Conservation (phyloP, 75 land plant species). For the Pinus tabuliformis region DNA sequence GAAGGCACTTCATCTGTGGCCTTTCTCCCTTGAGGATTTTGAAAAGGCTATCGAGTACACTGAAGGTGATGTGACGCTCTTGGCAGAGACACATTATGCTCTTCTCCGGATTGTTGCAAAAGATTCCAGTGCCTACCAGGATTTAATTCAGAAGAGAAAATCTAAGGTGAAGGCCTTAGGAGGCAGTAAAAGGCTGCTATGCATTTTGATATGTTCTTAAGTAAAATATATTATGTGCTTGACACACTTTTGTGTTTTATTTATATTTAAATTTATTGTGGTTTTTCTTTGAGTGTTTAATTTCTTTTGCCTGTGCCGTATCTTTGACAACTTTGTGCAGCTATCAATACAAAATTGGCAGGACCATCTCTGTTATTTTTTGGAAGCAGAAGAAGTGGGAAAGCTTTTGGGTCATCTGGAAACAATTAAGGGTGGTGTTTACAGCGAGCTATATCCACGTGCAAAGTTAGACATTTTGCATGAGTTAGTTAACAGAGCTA, state of each 20-base stretch:
- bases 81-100: constrained; percentile 64
- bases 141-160: constrained; percentile 30
- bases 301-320: neutral
- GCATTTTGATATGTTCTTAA: neutral
- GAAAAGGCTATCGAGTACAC: constrained; percentile 69
- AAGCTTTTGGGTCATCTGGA: constrained; percentile 26
- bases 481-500: constrained; percentile 53
- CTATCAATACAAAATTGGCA: constrained; percentile 62
- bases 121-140: constrained; percentile 42
- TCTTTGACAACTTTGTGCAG: constrained; percentile 28
- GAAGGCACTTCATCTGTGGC: constrained; percentile 58
- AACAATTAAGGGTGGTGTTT: constrained; percentile 67
- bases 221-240: neutral
- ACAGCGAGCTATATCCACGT: constrained; percentile 44
- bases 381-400: constrained; percentile 48
- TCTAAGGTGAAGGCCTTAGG: constrained; percentile 26
- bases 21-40: constrained; percentile 80
- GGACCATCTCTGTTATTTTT: constrained; percentile 77
- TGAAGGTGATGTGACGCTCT: constrained; percentile 46
- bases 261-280: neutral
- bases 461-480: constrained; percentile 62
- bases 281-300: constrained; percentile 5
- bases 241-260: neutral
- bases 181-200: neutral
- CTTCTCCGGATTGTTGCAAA: constrained; percentile 60